Evolutionary conservation across 352 stramenopile genomes (phyloP).

Genomic region (Phytopythium kandeliae): DNA sequence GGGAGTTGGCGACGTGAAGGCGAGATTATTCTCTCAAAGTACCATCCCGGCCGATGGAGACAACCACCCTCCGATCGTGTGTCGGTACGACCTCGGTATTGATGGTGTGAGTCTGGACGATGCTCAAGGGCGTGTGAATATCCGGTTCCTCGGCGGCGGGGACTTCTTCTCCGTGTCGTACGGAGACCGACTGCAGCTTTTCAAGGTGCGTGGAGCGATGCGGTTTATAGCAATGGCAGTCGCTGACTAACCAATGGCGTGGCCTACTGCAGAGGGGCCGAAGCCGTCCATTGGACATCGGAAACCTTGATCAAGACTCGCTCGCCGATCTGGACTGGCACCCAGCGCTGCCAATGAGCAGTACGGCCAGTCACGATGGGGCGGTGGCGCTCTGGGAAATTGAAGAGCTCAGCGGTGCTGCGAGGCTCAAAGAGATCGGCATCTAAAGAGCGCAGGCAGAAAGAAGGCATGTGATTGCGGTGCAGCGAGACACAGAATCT

Average conservation of each 20-base stretch:
- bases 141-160: conserved; percentile 24
- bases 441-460: background rate
- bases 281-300: conserved; percentile 11
- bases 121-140: conserved; percentile 13
- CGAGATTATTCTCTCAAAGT: conserved; percentile 15
- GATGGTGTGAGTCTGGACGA: conserved; percentile 4
- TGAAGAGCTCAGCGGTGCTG: conserved; percentile 5
- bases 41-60: conserved; percentile 9
- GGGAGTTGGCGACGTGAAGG: conserved; percentile 20
- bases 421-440: background rate
- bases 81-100: conserved; percentile 23
- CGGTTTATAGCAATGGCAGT: no score
- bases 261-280: conserved; percentile 15
- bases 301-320: conserved; percentile 18
- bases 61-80: conserved; percentile 12
- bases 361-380: conserved; percentile 29
- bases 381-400: conserved; percentile 33
- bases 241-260: no score
- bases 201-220: conserved; percentile 21
- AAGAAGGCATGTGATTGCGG: background rate
- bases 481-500: no score
- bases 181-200: conserved; percentile 19
- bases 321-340: conserved; percentile 38
- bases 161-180: conserved; percentile 35
- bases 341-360: conserved; percentile 22